Evolutionary conservation across 1,139 yeast genomes (phyloP), one percentile per base, ranked within the genome.

Genomic region (Sugiyamaella castrensis): DNA sequence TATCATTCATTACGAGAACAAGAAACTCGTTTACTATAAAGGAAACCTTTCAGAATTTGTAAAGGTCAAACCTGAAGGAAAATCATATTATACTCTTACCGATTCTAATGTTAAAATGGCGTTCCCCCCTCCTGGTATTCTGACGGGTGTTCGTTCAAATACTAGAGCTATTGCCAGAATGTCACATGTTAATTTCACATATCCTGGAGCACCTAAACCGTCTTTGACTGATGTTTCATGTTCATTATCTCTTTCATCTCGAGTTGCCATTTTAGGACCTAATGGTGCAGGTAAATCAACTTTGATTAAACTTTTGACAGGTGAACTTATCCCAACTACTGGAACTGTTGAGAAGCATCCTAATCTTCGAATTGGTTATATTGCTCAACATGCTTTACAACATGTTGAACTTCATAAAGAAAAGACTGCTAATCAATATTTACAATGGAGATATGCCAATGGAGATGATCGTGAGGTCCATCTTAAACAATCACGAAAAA

Each of bases 261-360:
- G 98, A 73, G 96, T 92, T 57, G 98, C 98, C 40, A 84, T 92
- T 63, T 73, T 92, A 55, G 98, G 98, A 50, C 98, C 98, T 56
- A 92, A 92, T 68, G 98, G 98, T 77, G 98, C 98, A 50, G 98
- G 98, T 74, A 92, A 92, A 70, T 88, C 97, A 7, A 92, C 98
- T 15, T 77, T 92, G 64, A 92, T 92, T 71, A 92, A 92, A 71
- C 75, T 91, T 48, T 77, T 92, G 61, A 92, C 98, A 10, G 98
- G 87, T 56, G 98, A 92, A 70, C 75, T 88, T 54, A 78, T 87
- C 48, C 97, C 98, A 28, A 77, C 81, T 57, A 78, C 73, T 56
- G 98, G 98, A 63, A 83, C 81, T 56, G 97, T 92, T 52, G 98
- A 92, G 73, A 92, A 92, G 72, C 98, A 92, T 72, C 98, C 98